Conservation (phyloP, 116 monocot species). For the Cymodocea nodosa region DNA sequence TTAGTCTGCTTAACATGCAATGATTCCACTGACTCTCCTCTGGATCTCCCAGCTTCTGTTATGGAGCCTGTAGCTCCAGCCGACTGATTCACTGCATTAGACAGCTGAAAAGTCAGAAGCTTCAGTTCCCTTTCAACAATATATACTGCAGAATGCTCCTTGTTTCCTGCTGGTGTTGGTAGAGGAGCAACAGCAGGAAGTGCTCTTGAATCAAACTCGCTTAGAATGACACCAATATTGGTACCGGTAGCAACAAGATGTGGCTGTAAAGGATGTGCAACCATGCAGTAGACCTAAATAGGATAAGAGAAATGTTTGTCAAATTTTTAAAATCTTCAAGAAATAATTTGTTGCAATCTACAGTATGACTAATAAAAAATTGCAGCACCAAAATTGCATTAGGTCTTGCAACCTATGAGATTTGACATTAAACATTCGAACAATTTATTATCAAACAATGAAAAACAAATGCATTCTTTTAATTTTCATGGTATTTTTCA, state of each 20-base stretch:
- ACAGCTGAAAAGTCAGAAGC: conserved; percentile 91
- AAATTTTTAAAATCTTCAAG: background rate
- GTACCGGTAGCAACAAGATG: conserved; percentile 99
- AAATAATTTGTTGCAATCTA: too few relatives aligned
- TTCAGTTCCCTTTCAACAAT: conserved; percentile 98
- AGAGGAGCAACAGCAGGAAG: conserved; percentile 86
- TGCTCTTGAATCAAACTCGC: conserved; percentile 95
- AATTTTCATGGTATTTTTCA: too few relatives aligned
- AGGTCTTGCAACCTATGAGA: too few relatives aligned
- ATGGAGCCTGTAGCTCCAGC: conserved; percentile 44
- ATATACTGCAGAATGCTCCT: conserved; percentile 92
- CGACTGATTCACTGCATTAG: conserved; percentile 63
- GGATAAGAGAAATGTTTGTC: background rate
- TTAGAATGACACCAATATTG: conserved; percentile 91
- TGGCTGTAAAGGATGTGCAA: conserved; percentile 97
- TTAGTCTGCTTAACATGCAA: conserved; percentile 79
- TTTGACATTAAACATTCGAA: too few relatives aligned
- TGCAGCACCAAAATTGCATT: too few relatives aligned
- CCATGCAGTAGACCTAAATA: conserved; percentile 94
- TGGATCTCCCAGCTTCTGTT: conserved; percentile 56
- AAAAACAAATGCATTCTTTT: too few relatives aligned
- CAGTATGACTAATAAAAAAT: background rate
- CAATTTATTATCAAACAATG: too few relatives aligned
- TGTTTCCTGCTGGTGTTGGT: conserved; percentile 69
- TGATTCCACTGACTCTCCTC: conserved; percentile 47